These are phyloP conservation scores for Ilex aquifolium DNA, from an alignment of 257 asterid genomes.

Conservation along the genomic window DNA sequence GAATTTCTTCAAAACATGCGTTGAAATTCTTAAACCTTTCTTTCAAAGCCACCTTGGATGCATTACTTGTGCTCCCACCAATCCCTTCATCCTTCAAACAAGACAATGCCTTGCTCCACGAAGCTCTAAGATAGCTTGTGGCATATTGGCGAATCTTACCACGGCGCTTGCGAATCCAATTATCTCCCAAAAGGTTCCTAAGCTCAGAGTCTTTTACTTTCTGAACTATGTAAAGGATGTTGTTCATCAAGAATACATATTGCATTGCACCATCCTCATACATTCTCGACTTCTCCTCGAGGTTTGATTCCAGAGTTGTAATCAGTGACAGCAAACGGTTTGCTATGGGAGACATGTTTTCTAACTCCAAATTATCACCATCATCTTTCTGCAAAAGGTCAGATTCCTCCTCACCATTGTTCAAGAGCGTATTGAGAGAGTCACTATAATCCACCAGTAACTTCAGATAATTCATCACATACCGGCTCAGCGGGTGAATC, in stretches of 20 bases:
- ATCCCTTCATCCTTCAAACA: constrained; percentile 86
- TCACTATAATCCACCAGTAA: constrained; percentile 79
- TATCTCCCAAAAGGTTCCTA: constrained; percentile 71
- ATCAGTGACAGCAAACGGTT: constrained; percentile 53
- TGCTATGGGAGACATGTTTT: constrained; percentile 50
- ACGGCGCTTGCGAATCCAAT: constrained; percentile 68
- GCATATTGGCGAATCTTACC: constrained; percentile 84
- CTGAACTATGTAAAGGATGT: constrained; percentile 77
- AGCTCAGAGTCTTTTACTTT: constrained; percentile 89
- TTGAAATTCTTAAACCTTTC: constrained; percentile 90
- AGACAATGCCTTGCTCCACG: constrained; percentile 75
- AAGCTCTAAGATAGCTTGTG: constrained; percentile 85
- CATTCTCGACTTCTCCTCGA: constrained; percentile 77
- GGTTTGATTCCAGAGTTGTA: constrained; percentile 65
- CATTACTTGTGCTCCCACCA: constrained; percentile 70
- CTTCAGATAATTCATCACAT: constrained; percentile 88
- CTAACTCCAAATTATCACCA: constrained; percentile 39
- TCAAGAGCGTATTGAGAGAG: constrained; percentile 64
- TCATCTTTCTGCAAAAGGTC: constrained; percentile 15
- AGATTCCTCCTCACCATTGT: constrained; percentile 31
- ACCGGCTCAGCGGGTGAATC: constrained; percentile 82
- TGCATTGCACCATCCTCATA: constrained; percentile 84
- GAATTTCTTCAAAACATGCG: constrained; percentile 80
- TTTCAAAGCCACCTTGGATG: constrained; percentile 74
- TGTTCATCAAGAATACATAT: constrained; percentile 83